phyloP scores from a whole-genome alignment of 352 stramenopile species.

The Pythium coloratum region DNA sequence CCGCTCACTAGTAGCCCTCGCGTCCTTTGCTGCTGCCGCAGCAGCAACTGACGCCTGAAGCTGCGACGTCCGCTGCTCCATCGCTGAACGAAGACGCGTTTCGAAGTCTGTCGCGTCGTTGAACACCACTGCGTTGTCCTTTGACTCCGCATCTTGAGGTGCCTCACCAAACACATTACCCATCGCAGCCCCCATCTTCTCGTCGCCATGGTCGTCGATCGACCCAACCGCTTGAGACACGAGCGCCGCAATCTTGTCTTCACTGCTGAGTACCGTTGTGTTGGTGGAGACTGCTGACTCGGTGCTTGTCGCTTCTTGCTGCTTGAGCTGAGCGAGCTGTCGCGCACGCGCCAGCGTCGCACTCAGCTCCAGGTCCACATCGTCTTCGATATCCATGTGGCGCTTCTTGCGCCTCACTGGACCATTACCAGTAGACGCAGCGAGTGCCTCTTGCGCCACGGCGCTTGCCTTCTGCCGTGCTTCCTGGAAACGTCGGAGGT shows the following conservation, averaged over 20 bases:
- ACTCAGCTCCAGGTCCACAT: conserved; percentile 74
- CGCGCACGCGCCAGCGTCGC: conserved; percentile 72
- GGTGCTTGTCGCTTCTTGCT: conserved; percentile 22
- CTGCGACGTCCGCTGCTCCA: conserved; percentile 65
- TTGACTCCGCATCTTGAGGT: conserved; percentile 27
- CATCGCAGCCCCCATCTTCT: conserved; percentile 22
- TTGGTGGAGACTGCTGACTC: neutral
- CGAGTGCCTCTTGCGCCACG: conserved; percentile 43
- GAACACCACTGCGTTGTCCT: conserved; percentile 66
- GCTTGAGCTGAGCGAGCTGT: conserved; percentile 43
- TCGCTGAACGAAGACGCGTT: conserved; percentile 67
- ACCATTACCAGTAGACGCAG: conserved; percentile 15
- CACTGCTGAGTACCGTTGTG: conserved; percentile 28
- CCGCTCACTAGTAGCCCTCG: neutral
- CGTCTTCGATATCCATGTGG: conserved; percentile 43
- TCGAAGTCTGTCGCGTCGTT: conserved; percentile 88
- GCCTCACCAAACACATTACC: conserved; percentile 56
- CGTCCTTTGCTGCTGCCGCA: neutral
- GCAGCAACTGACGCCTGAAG: conserved; percentile 34
- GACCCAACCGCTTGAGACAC: conserved; percentile 44
- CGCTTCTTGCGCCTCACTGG: conserved; percentile 47
- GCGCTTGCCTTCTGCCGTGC: conserved; percentile 65
- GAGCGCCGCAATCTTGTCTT: conserved; percentile 64
- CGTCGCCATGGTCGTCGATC: conserved; percentile 25
- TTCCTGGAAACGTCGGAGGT: conserved; percentile 66